Conservation (phyloP, 2,329 filamentous ascomycete species). For the Colletotrichum sp. region DNA sequence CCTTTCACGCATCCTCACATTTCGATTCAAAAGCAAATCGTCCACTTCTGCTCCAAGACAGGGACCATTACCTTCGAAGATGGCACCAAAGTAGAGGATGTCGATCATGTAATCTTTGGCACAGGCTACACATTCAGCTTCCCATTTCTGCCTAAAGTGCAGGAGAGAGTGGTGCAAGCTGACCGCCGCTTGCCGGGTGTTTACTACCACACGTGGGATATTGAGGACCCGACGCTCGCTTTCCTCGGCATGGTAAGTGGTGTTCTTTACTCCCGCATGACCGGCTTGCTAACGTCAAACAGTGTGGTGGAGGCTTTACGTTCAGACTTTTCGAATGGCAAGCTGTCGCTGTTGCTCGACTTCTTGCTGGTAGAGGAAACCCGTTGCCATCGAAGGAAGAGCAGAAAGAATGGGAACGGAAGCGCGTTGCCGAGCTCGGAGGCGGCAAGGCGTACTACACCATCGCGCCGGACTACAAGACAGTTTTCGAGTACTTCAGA, state of each 20-base stretch:
- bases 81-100: conserved; percentile 48
- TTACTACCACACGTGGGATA: conserved; percentile 40
- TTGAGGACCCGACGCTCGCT: conserved; percentile 37
- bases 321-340: conserved; percentile 45
- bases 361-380: conserved; percentile 34
- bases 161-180: conserved; percentile 44
- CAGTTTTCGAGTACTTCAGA: conserved; percentile 44
- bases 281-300: background rate
- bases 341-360: conserved; percentile 39
- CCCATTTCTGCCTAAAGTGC: conserved; percentile 55
- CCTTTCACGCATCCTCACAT: conserved; percentile 62
- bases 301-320: conserved; percentile 40
- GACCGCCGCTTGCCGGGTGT: conserved; percentile 36
- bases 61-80: conserved; percentile 56
- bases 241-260: conserved; percentile 40
- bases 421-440: conserved; percentile 29
- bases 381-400: conserved; percentile 29
- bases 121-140: conserved; percentile 66
- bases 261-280: background rate
- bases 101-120: conserved; percentile 64
- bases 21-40: conserved; percentile 46
- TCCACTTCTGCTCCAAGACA: conserved; percentile 35
- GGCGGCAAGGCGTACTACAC: conserved; percentile 39
- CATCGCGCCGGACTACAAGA: conserved; percentile 38
- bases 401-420: conserved; percentile 36